Evolutionary conservation across 768 basidiomycete species (phyloP), one percentile per base, ranked within the genome.

Genomic region (Lactarius quietus): DNA sequence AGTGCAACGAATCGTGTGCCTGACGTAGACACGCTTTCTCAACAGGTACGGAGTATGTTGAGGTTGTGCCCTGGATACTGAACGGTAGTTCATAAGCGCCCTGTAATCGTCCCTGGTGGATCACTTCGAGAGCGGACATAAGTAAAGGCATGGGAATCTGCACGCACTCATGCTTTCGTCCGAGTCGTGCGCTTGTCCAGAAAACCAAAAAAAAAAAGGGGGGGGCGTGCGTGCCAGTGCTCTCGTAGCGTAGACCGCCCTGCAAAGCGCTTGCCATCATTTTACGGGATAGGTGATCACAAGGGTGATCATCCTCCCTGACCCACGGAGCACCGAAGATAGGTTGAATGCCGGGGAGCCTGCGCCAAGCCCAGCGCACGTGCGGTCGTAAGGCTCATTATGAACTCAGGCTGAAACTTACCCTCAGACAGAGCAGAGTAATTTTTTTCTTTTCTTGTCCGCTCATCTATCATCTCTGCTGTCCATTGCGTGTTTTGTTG

Each of bases 241-340:
- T 35, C 41, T n/a, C n/a, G n/a, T n/a, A n/a, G n/a, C n/a, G 38
- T n/a, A 14, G 35, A 57, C 15, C 15, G 52, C 35, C 55, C 61
- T 57, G 33, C 55, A 38, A 33, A 35, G 17, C 43, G 55, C 41
- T 51, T 38, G 33, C 51, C 8, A 28, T 18, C 26, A 35, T 51
- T 35, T 59, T 64, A 59, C 63, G 63, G 15, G 57, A 64, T 12
- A 4, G n/a, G n/a, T n/a, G n/a, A n/a, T n/a, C n/a, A n/a, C n/a
- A n/a, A n/a, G n/a, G n/a, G 45, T 26, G 38, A 45, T 52, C 63
- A 39, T 26, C 57, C 31, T 17, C 48, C 48, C 23, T 23, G 26
- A 6, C 23, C 14, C 48, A 26, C 48, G 48, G 48, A 51, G 48
- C 15, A 59, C 58, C 48, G 63, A 14, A 43, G 26, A 20, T 17